Evolutionary conservation across 2,329 filamentous ascomycete species (phyloP).

Genomic region (Pyrenophora teres): DNA sequence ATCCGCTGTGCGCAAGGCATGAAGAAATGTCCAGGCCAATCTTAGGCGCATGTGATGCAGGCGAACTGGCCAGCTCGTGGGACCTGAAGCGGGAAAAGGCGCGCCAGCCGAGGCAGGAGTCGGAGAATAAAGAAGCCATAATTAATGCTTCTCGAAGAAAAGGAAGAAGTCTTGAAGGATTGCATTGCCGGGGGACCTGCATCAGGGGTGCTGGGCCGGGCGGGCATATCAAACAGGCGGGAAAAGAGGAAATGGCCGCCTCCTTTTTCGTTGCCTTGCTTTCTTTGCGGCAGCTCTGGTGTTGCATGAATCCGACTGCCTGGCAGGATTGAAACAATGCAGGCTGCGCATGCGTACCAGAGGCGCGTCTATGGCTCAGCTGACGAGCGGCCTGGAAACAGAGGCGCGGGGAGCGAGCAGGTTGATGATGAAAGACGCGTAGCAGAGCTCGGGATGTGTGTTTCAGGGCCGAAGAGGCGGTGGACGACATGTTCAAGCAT

Average conservation of each 20-base stretch:
- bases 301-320: conserved; percentile 6
- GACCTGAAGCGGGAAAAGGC: conserved; percentile 9
- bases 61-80: not conserved
- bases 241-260: not conserved
- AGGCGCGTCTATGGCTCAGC: not conserved
- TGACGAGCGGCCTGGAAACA: conserved; percentile 1
- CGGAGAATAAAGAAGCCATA: conserved; percentile 9
- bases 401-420: conserved; percentile 5
- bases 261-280: no score
- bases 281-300: not conserved
- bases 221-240: conserved; percentile 3
- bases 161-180: conserved; percentile 5
- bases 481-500: not conserved
- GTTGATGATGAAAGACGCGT: conserved; percentile 18
- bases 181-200: conserved; percentile 1
- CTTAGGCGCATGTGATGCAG: conserved; percentile 4
- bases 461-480: conserved; percentile 17
- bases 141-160: conserved; percentile 27
- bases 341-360: not conserved
- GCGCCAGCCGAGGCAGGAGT: conserved; percentile 24
- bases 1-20: not conserved
- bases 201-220: conserved; percentile 1
- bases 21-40: conserved; percentile 2
- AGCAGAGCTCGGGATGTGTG: conserved; percentile 15
- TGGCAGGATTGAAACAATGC: not conserved